A percentile compares a stretch with the other conserved stretches of the same genome.
These are phyloP conservation scores for Abortiporus biennis DNA, from an alignment of 1,284 basidiomycete species.

Conservation along the genomic window DNA sequence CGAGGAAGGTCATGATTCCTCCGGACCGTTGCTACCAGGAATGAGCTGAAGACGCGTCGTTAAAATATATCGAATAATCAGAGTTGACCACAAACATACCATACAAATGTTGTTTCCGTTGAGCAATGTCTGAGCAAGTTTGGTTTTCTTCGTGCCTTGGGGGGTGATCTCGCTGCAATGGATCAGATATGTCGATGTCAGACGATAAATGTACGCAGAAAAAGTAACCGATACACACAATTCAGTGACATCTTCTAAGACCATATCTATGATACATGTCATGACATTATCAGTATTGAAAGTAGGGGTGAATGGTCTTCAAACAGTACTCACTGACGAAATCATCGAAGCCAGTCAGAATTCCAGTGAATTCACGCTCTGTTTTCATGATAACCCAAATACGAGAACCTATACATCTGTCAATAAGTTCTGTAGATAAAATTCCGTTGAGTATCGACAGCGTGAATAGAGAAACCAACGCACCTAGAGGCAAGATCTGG, in stretches of 20 bases:
- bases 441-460: not conserved
- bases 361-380: slow-evolving; percentile 95
- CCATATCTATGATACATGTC: slow-evolving; percentile 72
- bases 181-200: not conserved
- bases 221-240: slow-evolving; percentile 55
- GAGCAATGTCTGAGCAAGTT: slow-evolving; percentile 85
- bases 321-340: slow-evolving; percentile 87
- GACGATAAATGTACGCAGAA: no score
- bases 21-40: slow-evolving; percentile 74
- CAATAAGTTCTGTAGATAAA: slow-evolving; percentile 70
- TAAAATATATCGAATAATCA: not conserved
- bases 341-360: slow-evolving; percentile 94
- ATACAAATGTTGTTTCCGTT: slow-evolving; percentile 99
- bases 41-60: slow-evolving; percentile 45
- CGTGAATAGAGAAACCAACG: slow-evolving; percentile 9
- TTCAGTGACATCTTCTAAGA: slow-evolving; percentile 95
- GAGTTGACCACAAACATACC: slow-evolving; percentile 41
- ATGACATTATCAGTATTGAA: not conserved
- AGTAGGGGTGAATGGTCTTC: not conserved
- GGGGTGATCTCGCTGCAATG: slow-evolving; percentile 78
- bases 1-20: slow-evolving; percentile 17
- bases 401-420: slow-evolving; percentile 89
- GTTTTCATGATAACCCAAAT: slow-evolving; percentile 98
- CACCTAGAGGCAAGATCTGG: slow-evolving; percentile 55
- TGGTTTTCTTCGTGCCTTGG: slow-evolving; percentile 77